Percentiles rank a stretch among this genome's conserved stretches.
phyloP scores from a whole-genome alignment of 2,329 filamentous ascomycete species.

The Cephalotrichum gorgonifer region DNA sequence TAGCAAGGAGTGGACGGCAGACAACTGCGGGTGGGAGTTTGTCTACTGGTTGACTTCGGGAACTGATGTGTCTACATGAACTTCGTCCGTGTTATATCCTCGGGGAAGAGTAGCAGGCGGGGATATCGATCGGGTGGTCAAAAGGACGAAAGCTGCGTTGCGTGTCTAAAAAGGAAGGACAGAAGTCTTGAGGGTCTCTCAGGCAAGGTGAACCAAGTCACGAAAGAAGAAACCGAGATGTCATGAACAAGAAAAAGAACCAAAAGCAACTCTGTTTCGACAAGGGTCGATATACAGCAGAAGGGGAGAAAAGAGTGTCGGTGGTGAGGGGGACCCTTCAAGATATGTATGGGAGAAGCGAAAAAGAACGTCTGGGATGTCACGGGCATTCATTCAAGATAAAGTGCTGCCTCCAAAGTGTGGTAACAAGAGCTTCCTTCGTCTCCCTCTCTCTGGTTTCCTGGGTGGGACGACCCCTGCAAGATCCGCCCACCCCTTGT shows the following conservation, averaged over 20 bases:
- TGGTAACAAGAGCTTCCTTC: not conserved
- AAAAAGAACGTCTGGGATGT: not conserved
- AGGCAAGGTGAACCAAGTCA: constrained; percentile 3
- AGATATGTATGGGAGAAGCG: constrained; percentile 3
- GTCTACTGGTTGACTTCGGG: constrained; percentile 2
- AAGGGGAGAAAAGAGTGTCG: constrained; percentile 5
- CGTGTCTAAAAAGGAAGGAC: constrained; percentile 3
- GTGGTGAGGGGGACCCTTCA: constrained; percentile 4
- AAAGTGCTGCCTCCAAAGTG: not conserved
- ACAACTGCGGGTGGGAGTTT: not conserved
- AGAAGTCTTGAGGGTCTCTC: constrained; percentile 1
- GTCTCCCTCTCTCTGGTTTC: not conserved
- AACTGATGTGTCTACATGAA: constrained; percentile 5
- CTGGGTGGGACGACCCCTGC: not conserved
- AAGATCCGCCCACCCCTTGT: not conserved
- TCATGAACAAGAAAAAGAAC: constrained; percentile 3
- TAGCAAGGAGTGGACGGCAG: constrained; percentile 6
- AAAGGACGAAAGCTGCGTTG: not conserved
- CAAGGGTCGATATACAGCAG: constrained; percentile 1
- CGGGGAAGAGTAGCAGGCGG: not conserved
- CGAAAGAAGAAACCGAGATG: constrained; percentile 5
- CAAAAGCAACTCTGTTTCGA: constrained; percentile 6
- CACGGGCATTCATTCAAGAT: not conserved
- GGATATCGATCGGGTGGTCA: not conserved
- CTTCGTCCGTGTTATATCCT: not conserved